A percentile compares a stretch with the other conserved stretches of the same genome.
Evolutionary conservation across 495 filamentous ascomycete species (phyloP).

Genomic region (Penicillium lagena): DNA sequence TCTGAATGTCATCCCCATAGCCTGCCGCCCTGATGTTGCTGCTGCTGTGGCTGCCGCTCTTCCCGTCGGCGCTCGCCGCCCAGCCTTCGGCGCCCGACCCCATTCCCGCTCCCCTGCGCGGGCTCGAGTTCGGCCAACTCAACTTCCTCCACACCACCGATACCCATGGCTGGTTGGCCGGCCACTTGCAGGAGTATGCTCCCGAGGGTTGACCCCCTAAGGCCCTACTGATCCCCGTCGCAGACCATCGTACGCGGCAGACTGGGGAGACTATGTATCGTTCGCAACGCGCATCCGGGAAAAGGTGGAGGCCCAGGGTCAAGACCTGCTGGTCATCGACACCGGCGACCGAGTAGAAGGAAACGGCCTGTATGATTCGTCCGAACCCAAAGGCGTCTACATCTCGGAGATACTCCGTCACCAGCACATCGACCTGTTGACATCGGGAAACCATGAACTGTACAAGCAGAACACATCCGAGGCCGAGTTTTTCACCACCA

Average conservation of each 20-base stretch:
- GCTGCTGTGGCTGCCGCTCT: slow-evolving; percentile 18
- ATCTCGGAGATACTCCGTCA: slow-evolving; percentile 78
- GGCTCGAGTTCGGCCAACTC: slow-evolving; percentile 81
- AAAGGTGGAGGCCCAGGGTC: slow-evolving; percentile 67
- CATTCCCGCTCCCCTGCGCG: slow-evolving; percentile 72
- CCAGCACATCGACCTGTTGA: slow-evolving; percentile 78
- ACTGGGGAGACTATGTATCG: slow-evolving; percentile 97
- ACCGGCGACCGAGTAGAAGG: slow-evolving; percentile 93
- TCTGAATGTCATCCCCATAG: background rate
- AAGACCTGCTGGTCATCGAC: slow-evolving; percentile 84
- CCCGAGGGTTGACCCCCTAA: slow-evolving; percentile 2
- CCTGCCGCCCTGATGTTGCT: slow-evolving; percentile 5
- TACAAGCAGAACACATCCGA: slow-evolving; percentile 74
- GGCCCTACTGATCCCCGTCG: slow-evolving; percentile 15
- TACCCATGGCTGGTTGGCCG: slow-evolving; percentile 92
- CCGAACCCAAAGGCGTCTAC: slow-evolving; percentile 79
- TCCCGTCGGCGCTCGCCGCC: slow-evolving; percentile 38
- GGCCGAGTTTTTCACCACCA: slow-evolving; percentile 67
- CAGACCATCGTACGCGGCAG: slow-evolving; percentile 82
- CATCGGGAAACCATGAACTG: slow-evolving; percentile 91
- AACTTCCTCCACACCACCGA: slow-evolving; percentile 95
- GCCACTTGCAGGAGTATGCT: slow-evolving; percentile 80
- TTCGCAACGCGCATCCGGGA: slow-evolving; percentile 77
- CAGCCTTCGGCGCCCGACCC: slow-evolving; percentile 79
- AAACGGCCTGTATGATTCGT: slow-evolving; percentile 93